Percentiles rank a stretch among this genome's conserved stretches.
These are phyloP conservation scores for Cladosporium halotolerans DNA, from an alignment of 2,329 filamentous ascomycete species.

Conservation along the genomic window DNA sequence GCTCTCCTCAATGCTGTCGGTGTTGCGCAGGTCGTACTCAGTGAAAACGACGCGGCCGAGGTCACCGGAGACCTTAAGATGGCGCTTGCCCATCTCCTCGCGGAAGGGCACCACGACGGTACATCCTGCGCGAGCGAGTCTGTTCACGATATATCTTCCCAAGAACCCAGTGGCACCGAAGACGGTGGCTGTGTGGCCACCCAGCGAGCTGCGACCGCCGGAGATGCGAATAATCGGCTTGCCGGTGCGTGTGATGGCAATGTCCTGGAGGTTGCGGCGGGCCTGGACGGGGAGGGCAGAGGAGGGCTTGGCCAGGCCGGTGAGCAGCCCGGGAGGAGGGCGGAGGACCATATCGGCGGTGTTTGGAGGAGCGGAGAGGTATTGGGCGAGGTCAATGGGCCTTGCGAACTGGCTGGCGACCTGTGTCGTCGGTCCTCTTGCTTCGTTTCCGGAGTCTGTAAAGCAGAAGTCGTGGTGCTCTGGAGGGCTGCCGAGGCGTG, in stretches of 20 bases:
- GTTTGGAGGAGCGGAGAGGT: not conserved
- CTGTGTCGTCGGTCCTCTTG: too few relatives aligned
- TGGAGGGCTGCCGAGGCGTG: too few relatives aligned
- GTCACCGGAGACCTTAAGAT: constrained; percentile 94
- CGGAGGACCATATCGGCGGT: constrained; percentile 16
- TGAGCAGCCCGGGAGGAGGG: constrained; percentile 23
- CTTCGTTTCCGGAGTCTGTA: not conserved
- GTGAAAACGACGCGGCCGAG: constrained; percentile 83
- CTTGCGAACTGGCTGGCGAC: not conserved
- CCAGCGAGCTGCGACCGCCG: constrained; percentile 61
- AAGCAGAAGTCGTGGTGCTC: not conserved
- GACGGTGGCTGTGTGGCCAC: constrained; percentile 91
- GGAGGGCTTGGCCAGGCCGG: constrained; percentile 21
- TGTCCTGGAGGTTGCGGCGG: constrained; percentile 62
- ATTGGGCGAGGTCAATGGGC: not conserved
- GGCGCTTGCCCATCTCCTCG: constrained; percentile 96
- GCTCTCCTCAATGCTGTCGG: constrained; percentile 89
- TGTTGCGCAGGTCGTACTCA: constrained; percentile 93
- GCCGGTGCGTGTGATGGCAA: constrained; percentile 89
- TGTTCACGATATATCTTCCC: constrained; percentile 95
- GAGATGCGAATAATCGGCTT: constrained; percentile 86
- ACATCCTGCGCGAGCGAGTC: constrained; percentile 86
- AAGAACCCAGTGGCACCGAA: constrained; percentile 96
- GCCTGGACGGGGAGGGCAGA: constrained; percentile 17
- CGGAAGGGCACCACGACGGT: constrained; percentile 89